Evolutionary conservation across 805 yeast species (phyloP).

Genomic region (Kazachstania africana): DNA sequence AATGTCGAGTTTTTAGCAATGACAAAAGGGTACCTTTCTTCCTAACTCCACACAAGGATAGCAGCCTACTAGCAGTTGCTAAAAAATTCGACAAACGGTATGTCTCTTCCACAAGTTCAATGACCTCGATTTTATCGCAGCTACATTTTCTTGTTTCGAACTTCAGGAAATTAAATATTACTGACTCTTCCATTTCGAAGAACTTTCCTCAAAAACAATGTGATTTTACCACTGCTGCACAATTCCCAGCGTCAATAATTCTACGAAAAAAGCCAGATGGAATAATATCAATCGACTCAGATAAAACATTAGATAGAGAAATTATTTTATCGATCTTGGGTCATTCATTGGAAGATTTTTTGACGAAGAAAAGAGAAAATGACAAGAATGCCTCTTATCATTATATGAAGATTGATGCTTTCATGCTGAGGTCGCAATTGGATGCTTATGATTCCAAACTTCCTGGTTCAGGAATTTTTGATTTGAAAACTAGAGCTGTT

Average conservation of each 20-base stretch:
- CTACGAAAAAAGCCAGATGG: constrained; percentile 36
- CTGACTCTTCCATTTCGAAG: constrained; percentile 30
- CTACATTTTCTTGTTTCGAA: constrained; percentile 63
- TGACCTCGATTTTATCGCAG: constrained; percentile 68
- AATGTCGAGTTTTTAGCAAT: constrained; percentile 4
- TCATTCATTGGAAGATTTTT: constrained; percentile 61
- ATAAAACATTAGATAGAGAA: constrained; percentile 54
- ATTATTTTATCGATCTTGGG: constrained; percentile 66
- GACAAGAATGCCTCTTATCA: constrained; percentile 40
- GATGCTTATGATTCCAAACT: constrained; percentile 68
- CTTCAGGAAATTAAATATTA: constrained; percentile 39
- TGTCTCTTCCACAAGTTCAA: constrained; percentile 76
- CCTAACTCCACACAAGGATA: constrained; percentile 59
- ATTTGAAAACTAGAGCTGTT: constrained; percentile 83
- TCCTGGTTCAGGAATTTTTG: constrained; percentile 89
- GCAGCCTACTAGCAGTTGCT: constrained; percentile 38
- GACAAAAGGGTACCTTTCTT: constrained; percentile 24
- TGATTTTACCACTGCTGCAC: constrained; percentile 34
- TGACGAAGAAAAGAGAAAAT: constrained; percentile 20
- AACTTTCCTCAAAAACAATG: constrained; percentile 29
- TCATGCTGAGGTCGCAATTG: constrained; percentile 79
- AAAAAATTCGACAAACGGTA: constrained; percentile 25
- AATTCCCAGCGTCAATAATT: constrained; percentile 44
- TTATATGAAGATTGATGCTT: constrained; percentile 55
- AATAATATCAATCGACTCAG: constrained; percentile 58